Evolutionary conservation across 1,284 basidiomycete genomes (phyloP).

Genomic region (Apiotrichum siamense): DNA sequence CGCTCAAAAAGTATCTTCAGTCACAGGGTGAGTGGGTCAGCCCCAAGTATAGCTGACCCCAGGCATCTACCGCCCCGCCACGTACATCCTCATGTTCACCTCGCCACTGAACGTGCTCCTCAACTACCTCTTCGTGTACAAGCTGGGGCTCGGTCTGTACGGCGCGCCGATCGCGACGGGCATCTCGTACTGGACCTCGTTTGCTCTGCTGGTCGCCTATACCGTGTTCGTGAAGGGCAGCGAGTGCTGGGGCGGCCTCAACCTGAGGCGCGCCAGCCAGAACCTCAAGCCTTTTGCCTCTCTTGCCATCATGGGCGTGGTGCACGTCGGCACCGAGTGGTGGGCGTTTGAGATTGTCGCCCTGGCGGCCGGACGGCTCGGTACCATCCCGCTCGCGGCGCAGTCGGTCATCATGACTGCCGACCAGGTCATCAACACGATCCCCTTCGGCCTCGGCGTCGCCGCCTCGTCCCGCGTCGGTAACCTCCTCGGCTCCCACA

Average conservation of each 20-base stretch:
- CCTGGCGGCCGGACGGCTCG: slow-evolving; percentile 2
- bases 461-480: slow-evolving; percentile 2
- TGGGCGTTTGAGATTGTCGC: slow-evolving; percentile 7
- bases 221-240: neutral
- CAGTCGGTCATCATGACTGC: slow-evolving; percentile 7
- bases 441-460: slow-evolving; percentile 5
- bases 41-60: neutral
- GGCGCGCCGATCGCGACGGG: slow-evolving; percentile 3
- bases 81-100: neutral
- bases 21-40: neutral
- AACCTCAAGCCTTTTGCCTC: slow-evolving; percentile 1
- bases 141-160: neutral
- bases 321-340: slow-evolving; percentile 8
- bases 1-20: slow-evolving; percentile 4
- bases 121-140: slow-evolving; percentile 3
- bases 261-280: slow-evolving; percentile 1
- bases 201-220: neutral
- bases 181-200: slow-evolving; percentile 2
- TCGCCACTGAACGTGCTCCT: slow-evolving; percentile 1
- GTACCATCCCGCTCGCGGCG: slow-evolving; percentile 4
- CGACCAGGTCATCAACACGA: slow-evolving; percentile 8
- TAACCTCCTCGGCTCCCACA: slow-evolving; percentile 5
- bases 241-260: slow-evolving; percentile 4
- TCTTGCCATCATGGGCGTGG: slow-evolving; percentile 2
- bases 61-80: slow-evolving; percentile 5